Evolutionary conservation across 73 alveolate genomes (phyloP).

Genomic region (Paramecium primaurelia): DNA sequence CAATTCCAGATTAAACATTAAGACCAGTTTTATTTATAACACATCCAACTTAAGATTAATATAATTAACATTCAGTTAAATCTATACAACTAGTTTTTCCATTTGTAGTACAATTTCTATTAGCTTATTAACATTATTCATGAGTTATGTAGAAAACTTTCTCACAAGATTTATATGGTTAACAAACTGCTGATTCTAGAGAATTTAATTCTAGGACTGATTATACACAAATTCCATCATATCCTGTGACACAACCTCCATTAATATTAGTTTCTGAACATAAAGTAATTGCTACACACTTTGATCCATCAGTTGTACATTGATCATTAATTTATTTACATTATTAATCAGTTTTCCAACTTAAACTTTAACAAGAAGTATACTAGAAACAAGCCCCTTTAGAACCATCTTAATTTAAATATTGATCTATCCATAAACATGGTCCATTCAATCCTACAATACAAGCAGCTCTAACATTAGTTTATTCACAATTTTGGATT

Average conservation of each 20-base stretch:
- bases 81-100: neutral
- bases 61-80: neutral
- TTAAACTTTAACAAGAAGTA: neutral
- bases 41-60: neutral
- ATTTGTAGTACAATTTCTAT: neutral
- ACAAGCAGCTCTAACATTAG: neutral
- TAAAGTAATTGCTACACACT: neutral
- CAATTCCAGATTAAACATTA: neutral
- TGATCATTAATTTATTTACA: neutral
- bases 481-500: neutral
- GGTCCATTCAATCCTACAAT: neutral
- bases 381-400: neutral
- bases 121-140: neutral
- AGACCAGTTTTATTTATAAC: neutral
- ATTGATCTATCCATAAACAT: neutral
- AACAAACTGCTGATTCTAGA: neutral
- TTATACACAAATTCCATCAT: neutral
- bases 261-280: neutral
- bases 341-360: neutral
- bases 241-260: slow-evolving; percentile 5
- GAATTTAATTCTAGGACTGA: neutral
- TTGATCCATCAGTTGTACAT: slow-evolving; percentile 6
- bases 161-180: neutral
- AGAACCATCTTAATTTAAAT: neutral
- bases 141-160: neutral